Base-by-base conservation (phyloP, 495 filamentous ascomycete genomes). In the Parathielavia hyrcaniae region DNA sequence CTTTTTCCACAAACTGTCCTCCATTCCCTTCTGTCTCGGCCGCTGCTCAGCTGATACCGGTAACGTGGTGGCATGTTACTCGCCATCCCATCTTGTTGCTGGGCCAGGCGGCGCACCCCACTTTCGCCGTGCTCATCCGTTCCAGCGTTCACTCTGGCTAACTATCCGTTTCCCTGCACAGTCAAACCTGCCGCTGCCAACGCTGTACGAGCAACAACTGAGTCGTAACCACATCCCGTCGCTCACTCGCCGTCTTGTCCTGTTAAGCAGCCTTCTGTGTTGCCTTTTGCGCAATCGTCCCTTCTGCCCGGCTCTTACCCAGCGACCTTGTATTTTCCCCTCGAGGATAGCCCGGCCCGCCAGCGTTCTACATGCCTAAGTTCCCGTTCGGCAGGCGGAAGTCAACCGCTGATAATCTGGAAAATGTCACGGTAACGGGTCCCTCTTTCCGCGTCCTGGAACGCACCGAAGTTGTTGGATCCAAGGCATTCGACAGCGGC, bases 341-440 rank as follows among this genome's bases (percentile, higher is more conserved):
- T 61, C 55, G 59, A 57, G 50, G 58, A 54, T 52, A 26, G 67
- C 53, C 59, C 63, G 62, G 67, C 55, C 65, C 20, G 44, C 44
- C 65, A 61, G 60, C 51, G 39, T 49, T 69, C 73, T 73, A 74
- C 70, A 79, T 79, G 77, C 73, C 74, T 78, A 78, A 74, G 61
- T 79, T 79, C 68, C 71, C 70, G 43, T 79, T 79, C 55, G 71
- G 67, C 48, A 69, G 73, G 76, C 77, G 77, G 71, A 77, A 73
- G 72, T 77, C 75, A 55, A 72, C 74, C 73, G 75, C 74, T 45
- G 76, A 77, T 51, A 76, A 73, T 55, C 57, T 73, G 51, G 74
- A 78, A 53, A 73, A 77, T 76, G 72, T 64, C 50, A 64, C 69
- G 64, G 60, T 67, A 69, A 64, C 71, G 52, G 70, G 72, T 22